Evolutionary conservation across 148 eudicot species (phyloP), one percentile per base, ranked within the genome.

Genomic region (Chenopodium quinoa): DNA sequence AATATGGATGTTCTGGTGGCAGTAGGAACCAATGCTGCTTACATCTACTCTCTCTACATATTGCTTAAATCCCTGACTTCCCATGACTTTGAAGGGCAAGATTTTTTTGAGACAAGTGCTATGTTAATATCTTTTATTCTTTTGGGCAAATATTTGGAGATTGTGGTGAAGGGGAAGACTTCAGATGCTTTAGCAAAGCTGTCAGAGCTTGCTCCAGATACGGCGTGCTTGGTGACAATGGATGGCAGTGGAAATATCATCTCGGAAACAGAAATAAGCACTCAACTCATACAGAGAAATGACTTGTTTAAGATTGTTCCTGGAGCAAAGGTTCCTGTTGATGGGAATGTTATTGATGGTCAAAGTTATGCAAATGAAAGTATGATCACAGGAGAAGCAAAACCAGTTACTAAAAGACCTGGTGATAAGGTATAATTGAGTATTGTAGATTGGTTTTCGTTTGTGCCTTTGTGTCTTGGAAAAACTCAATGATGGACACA

Each of bases 1-100:
- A 96, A 96, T 86, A 96, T 96, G 99, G 99, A 96, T 86, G 99
- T 96, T 79, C 86, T 96, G 76, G 98, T 96, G 87, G 97, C 97
- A 31, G 87, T 96, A 79, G 99, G 99, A 80, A 96, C 98, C 50
- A 96, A 96, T 90, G 95, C 98, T 84, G 99, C 99, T 82, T 96
- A 93, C 84, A 91, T 96, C 80, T 96, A 96, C 81, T 96, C 99
- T 70, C 79, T 96, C 54, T 96, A 93, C 79, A 79, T 89, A 68
- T 40, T 93, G 83, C 63, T 91, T 73, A 96, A 92, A 89, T 88
- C 92, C 64, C 83, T 81, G 78, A 77, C 87, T 83, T 93, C 98
- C 58, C 82, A 81, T 58, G 80, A 81, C 48, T 96, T 96, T 86
- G 93, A 89, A 86, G 98, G 97, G 78, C 89, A 90, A 84, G 99